Percentiles rank a stretch among this genome's conserved stretches.
phyloP scores from a whole-genome alignment of 2,329 filamentous ascomycete genomes.

The Ophiostoma novo-ulmi region DNA sequence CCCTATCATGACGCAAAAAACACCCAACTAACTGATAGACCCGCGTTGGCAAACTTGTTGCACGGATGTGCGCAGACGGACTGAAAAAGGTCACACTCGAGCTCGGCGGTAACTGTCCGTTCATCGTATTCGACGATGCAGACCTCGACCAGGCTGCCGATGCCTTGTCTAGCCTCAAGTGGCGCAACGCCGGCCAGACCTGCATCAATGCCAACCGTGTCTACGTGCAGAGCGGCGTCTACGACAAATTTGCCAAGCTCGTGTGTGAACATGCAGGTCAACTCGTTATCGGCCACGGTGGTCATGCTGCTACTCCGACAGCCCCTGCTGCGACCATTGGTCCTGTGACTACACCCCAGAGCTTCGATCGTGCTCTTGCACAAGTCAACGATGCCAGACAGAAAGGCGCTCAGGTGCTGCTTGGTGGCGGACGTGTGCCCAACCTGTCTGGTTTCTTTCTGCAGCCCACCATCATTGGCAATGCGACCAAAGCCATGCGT shows the following conservation, averaged over 20 bases:
- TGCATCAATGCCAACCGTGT: constrained; percentile 69
- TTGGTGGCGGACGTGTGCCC: constrained; percentile 48
- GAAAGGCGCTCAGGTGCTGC: constrained; percentile 29
- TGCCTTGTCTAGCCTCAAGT: constrained; percentile 31
- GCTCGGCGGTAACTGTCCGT: constrained; percentile 64
- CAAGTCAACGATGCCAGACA: constrained; percentile 24
- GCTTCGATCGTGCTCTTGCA: constrained; percentile 36
- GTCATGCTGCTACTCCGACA: constrained; percentile 8
- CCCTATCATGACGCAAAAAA: too few species aligned
- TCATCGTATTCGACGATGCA: constrained; percentile 63
- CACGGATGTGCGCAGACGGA: neutral
- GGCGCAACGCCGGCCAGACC: constrained; percentile 63
- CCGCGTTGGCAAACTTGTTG: constrained; percentile 60
- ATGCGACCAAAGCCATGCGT: constrained; percentile 38
- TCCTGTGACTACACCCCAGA: constrained; percentile 34
- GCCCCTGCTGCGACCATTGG: constrained; percentile 34
- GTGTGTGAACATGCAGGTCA: constrained; percentile 37
- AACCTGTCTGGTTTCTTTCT: constrained; percentile 49
- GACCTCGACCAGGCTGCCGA: constrained; percentile 53
- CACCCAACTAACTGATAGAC: constrained; percentile 45
- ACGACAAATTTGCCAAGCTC: constrained; percentile 53
- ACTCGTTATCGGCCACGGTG: constrained; percentile 29
- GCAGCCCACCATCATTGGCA: constrained; percentile 43
- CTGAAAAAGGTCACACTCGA: constrained; percentile 66
- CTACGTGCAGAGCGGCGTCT: constrained; percentile 58